Evolutionary conservation across 1,139 yeast genomes (phyloP).

Genomic region (Pneumocystis carinii): DNA sequence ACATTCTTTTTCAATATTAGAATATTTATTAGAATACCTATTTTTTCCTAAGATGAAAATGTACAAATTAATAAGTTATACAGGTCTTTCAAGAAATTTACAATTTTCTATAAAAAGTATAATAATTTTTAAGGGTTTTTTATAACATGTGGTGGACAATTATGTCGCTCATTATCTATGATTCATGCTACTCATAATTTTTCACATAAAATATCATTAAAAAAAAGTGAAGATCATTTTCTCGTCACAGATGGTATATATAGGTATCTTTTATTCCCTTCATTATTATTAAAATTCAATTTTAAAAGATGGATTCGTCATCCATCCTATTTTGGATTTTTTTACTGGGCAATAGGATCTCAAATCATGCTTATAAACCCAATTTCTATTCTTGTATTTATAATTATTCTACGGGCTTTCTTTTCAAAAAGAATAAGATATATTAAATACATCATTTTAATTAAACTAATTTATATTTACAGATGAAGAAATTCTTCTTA

Average conservation of each 20-base stretch:
- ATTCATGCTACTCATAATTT: conserved; percentile 76
- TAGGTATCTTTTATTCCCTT: conserved; percentile 15
- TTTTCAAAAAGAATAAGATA: conserved; percentile 48
- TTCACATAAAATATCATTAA: conserved; percentile 57
- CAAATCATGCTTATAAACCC: conserved; percentile 59
- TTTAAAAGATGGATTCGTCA: conserved; percentile 35
- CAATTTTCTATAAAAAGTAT: neutral
- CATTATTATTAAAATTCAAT: neutral
- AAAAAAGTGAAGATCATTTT: conserved; percentile 39
- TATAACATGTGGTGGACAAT: conserved; percentile 46
- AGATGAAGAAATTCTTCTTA: conserved; percentile 50
- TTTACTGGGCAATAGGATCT: conserved; percentile 84
- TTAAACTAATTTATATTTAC: neutral
- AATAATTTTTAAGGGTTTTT: conserved; percentile 29
- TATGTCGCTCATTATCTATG: conserved; percentile 62
- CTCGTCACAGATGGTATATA: conserved; percentile 67
- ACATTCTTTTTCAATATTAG: conserved; percentile 39
- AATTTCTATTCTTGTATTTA: conserved; percentile 34
- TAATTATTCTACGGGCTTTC: conserved; percentile 44
- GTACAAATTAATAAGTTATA: neutral
- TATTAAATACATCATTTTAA: conserved; percentile 5
- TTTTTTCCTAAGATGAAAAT: conserved; percentile 27
- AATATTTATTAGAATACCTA: conserved; percentile 29
- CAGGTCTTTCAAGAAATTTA: neutral
- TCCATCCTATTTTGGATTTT: conserved; percentile 85